Evolutionary conservation across 495 filamentous ascomycete genomes (phyloP).

Genomic region (Sphaerosporella brunnea): DNA sequence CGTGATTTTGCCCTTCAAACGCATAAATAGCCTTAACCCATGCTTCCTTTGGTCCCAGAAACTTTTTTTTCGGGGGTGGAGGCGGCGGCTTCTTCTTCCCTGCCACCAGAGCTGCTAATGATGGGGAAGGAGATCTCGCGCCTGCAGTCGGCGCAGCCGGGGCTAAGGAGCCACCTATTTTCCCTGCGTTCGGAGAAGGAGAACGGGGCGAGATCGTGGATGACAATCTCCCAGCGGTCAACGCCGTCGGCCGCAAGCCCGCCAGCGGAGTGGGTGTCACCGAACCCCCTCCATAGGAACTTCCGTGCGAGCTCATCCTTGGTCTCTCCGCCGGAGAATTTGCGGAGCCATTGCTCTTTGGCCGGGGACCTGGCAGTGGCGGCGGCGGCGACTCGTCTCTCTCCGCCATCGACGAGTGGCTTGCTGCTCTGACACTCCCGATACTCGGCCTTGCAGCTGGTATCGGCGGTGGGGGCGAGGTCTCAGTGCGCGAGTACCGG

Average conservation of each 20-base stretch:
- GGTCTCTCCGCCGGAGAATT: not conserved
- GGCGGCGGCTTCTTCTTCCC: conserved; percentile 57
- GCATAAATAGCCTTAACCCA: conserved; percentile 70
- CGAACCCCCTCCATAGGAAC: not conserved
- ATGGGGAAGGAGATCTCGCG: not conserved
- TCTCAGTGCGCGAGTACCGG: conserved; percentile 3
- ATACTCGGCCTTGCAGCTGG: conserved; percentile 18
- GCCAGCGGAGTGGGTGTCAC: conserved; percentile 6
- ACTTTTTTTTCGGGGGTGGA: conserved; percentile 40
- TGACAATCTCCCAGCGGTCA: not conserved
- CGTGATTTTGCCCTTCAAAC: conserved; percentile 52
- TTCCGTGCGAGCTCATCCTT: not conserved
- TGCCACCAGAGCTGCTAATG: conserved; percentile 21
- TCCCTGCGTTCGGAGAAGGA: not conserved
- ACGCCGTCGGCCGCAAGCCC: conserved; percentile 1
- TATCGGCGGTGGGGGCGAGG: conserved; percentile 23
- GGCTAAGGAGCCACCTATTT: not conserved
- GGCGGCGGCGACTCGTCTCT: conserved; percentile 24
- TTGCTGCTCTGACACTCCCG: not conserved
- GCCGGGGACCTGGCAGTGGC: conserved; percentile 21
- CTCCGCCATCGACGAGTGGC: not conserved
- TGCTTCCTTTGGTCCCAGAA: conserved; percentile 30
- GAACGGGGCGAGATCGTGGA: not conserved
- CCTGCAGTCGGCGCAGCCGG: not conserved
- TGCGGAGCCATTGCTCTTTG: conserved; percentile 2